Conservation (phyloP, 2,329 filamentous ascomycete genomes). For the Cadophora sp. region DNA sequence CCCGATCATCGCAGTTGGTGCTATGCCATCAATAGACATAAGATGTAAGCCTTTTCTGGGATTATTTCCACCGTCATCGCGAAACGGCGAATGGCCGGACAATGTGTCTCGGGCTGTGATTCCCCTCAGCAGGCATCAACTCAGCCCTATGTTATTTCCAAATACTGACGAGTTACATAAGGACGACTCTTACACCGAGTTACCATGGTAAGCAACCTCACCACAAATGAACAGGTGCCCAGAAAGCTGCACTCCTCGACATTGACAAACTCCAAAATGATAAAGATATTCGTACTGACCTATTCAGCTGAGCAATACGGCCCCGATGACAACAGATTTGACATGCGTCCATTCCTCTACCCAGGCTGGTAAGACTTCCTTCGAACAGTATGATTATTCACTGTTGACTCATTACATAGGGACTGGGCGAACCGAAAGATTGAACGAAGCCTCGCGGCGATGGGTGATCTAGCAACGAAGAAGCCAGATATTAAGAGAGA, state of each 20-base stretch:
- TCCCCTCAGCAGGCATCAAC: neutral
- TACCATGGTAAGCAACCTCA: slow-evolving; percentile 8
- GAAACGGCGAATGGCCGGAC: neutral
- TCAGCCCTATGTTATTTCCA: neutral
- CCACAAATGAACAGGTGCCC: neutral
- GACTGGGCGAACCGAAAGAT: slow-evolving; percentile 14
- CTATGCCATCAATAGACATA: neutral
- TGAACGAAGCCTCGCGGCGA: slow-evolving; percentile 6
- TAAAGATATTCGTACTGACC: neutral
- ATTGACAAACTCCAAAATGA: neutral
- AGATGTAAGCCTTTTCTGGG: neutral
- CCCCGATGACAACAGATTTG: slow-evolving; percentile 2
- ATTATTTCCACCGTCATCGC: neutral
- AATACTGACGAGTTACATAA: neutral
- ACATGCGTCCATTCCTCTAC: slow-evolving; percentile 4
- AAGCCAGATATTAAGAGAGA: slow-evolving; percentile 1
- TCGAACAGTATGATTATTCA: too few species aligned
- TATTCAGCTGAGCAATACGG: slow-evolving; percentile 3
- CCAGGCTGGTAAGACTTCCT: neutral
- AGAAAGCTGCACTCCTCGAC: too few species aligned
- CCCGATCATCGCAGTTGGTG: too few species aligned
- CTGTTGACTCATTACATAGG: neutral
- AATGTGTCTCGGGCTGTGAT: neutral
- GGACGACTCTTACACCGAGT: neutral
- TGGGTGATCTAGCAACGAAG: neutral